A percentile compares a stretch with the other conserved stretches of the same genome.
Evolutionary conservation across 106 monocot genomes (phyloP).

Genomic region (Dioscorea zingiberensis): DNA sequence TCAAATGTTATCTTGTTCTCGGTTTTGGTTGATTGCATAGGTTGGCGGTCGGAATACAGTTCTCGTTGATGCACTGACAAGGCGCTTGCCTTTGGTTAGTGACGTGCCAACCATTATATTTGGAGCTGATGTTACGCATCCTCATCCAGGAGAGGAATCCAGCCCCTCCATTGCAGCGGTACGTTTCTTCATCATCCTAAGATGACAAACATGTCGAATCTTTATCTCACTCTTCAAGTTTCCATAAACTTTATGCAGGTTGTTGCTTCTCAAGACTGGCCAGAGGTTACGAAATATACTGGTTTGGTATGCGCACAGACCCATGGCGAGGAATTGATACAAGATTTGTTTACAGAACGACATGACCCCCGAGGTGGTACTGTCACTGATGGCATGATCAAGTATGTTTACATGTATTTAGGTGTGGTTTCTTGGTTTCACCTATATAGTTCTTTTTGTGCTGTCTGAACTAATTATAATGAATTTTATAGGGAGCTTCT

Average conservation of each 20-base stretch:
- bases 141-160: conserved; percentile 92
- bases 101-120: conserved; percentile 94
- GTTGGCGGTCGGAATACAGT: conserved; percentile 97
- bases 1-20: not conserved
- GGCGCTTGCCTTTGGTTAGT: conserved; percentile 77
- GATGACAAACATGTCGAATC: not conserved
- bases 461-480: not conserved
- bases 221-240: not conserved
- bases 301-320: conserved; percentile 84
- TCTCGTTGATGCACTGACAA: conserved; percentile 69
- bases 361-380: conserved; percentile 65
- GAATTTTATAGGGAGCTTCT: conserved; percentile 67
- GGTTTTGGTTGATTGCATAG: conserved; percentile 20
- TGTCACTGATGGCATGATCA: conserved; percentile 92
- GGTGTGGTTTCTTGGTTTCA: not conserved
- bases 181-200: conserved; percentile 14
- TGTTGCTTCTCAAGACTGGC: conserved; percentile 99
- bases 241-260: conserved; percentile 35
- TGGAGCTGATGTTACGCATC: conserved; percentile 99
- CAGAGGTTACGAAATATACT: conserved; percentile 97
- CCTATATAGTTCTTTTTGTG: not conserved
- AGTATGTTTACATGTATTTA: conserved; percentile 19
- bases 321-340: conserved; percentile 92
- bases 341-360: conserved; percentile 76
- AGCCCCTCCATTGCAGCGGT: conserved; percentile 99